These are phyloP conservation scores for Saccharomyces paradoxus DNA, from an alignment of 805 yeast species.

Conservation along the genomic window DNA sequence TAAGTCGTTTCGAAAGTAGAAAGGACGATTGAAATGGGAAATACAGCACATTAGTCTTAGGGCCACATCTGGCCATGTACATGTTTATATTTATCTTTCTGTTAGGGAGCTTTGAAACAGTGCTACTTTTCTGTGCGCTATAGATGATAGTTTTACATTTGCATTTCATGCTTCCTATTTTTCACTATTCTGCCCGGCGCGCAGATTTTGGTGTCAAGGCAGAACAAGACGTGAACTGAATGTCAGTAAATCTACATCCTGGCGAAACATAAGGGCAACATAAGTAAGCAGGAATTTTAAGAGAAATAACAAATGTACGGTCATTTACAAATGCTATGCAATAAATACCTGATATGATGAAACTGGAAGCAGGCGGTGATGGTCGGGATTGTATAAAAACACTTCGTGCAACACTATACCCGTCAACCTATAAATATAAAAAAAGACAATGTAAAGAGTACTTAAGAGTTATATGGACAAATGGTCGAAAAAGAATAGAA, in stretches of 20 bases:
- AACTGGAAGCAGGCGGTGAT: too few relatives aligned
- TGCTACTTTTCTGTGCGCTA: neutral
- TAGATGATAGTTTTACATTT: neutral
- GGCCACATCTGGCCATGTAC: neutral
- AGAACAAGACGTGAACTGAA: neutral
- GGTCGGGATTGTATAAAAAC: too few relatives aligned
- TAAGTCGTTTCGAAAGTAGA: neutral
- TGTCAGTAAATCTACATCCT: neutral
- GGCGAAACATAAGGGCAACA: neutral
- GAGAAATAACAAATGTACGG: too few relatives aligned
- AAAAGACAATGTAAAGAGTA: too few relatives aligned
- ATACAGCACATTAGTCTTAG: neutral
- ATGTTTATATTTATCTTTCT: neutral
- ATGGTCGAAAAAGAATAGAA: too few relatives aligned
- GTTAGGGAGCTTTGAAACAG: neutral
- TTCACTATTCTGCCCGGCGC: neutral
- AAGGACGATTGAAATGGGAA: neutral
- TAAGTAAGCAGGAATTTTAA: neutral
- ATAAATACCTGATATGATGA: too few relatives aligned
- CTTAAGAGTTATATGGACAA: too few relatives aligned
- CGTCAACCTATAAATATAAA: too few relatives aligned
- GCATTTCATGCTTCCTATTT: neutral
- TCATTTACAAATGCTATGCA: too few relatives aligned
- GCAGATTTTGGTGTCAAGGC: neutral
- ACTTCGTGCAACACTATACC: too few relatives aligned